Evolutionary conservation across 768 basidiomycete genomes (phyloP), one percentile per base, ranked within the genome.

Genomic region (Suillus sp.): DNA sequence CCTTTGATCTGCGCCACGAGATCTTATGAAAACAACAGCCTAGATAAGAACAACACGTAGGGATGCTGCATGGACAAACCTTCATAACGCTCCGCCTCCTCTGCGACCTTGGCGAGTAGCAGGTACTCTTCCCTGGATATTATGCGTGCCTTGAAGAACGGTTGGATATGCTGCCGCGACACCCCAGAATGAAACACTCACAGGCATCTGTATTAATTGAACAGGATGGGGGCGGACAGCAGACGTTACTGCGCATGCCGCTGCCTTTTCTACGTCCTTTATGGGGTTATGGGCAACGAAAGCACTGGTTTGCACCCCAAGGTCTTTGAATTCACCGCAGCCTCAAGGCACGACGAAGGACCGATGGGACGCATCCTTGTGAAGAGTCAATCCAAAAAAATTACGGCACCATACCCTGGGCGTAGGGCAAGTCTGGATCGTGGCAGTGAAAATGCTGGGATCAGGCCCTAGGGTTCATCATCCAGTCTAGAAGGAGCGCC

Each of bases 11-110:
- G 88, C 64, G 82, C 77, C 67, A 93, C 86, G 66, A 92, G 88
- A 73, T 93, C 90, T 91, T 78, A 70, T 37, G 60, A 68, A 50
- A 68, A 63, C 25, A 30, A 65, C 60, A 54, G 45, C 45, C 47
- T 48, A 34, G 25, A 40, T 57, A 27, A 42, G 38, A 27, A 27
- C n/a, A 58, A 56, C 47, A 53, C n/a, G 35, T 40, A 11, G 18
- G 8, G 48, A 54, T 25, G 35, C 56, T 61, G 30, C 5, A 37
- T 54, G 32, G 64, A 78, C 59, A 63, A 56, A 93, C 93, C 93
- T 80, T 92, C 87, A 74, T 93, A 93, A 59, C 93, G 90, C 75
- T 93, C 92, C 40, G 93, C 92, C 79, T 94, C 90, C 72, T 91
- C 91, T 53, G 91, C 90, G 63, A 94, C 83, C 78, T 91, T 92